These are phyloP conservation scores for Emergomyces orientalis DNA, from an alignment of 2,329 filamentous ascomycete genomes.

Conservation along the genomic window DNA sequence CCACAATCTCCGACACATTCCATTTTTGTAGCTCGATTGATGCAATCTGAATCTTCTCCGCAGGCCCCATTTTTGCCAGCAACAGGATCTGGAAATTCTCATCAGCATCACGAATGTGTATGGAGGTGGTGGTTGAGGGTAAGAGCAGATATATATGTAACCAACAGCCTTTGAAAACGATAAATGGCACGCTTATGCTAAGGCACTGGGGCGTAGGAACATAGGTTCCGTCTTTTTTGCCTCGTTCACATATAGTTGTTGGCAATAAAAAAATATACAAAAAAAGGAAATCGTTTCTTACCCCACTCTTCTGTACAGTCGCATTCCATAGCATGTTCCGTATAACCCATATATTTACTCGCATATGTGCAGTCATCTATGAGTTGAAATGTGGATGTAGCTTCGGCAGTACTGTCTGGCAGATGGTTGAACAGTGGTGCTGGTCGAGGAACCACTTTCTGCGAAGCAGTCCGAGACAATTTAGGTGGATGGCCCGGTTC, in stretches of 20 bases:
- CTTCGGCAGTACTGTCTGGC: constrained; percentile 68
- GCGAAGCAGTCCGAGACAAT: constrained; percentile 61
- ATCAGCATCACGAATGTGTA: neutral
- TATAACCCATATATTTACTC: constrained; percentile 80
- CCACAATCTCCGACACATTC: constrained; percentile 84
- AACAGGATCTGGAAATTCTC: constrained; percentile 37
- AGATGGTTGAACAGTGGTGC: constrained; percentile 62
- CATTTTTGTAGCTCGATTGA: constrained; percentile 97
- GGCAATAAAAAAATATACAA: constrained; percentile 8
- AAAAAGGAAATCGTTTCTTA: constrained; percentile 45
- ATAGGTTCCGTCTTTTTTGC: neutral
- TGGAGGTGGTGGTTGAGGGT: no score
- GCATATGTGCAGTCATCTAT: constrained; percentile 84
- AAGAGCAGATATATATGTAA: neutral
- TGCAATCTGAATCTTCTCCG: constrained; percentile 93
- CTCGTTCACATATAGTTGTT: neutral
- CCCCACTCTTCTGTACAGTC: constrained; percentile 93
- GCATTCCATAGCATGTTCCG: constrained; percentile 88
- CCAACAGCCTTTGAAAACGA: neutral
- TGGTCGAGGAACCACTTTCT: constrained; percentile 56
- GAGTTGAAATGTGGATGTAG: constrained; percentile 65
- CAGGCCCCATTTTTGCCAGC: constrained; percentile 66
- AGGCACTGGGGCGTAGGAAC: neutral
- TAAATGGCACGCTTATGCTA: neutral
- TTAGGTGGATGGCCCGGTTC: constrained; percentile 61